Evolutionary conservation across 192 early-diverging fungal genomes (phyloP).

Genomic region (Coemansia sp.): DNA sequence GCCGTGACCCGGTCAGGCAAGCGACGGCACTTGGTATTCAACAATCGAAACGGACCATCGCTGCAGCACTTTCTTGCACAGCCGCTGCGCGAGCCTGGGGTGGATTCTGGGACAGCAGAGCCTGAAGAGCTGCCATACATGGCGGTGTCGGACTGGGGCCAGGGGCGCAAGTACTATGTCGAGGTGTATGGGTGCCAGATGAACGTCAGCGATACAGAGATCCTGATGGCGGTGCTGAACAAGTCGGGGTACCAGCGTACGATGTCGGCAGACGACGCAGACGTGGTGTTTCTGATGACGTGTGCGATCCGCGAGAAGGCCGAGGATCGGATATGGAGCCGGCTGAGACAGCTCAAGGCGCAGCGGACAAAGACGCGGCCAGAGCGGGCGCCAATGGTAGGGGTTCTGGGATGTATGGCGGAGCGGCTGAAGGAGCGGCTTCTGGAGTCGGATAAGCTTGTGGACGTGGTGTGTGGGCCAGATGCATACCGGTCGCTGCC

Average conservation of each 20-base stretch:
- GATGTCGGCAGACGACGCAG: slow-evolving; percentile 53
- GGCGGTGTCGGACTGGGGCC: slow-evolving; percentile 53
- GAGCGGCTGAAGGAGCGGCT: slow-evolving; percentile 71
- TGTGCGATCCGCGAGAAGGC: slow-evolving; percentile 80
- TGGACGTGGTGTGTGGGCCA: slow-evolving; percentile 75
- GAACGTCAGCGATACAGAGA: slow-evolving; percentile 80
- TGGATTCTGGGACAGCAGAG: neutral
- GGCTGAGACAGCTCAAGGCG: slow-evolving; percentile 58
- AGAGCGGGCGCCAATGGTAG: slow-evolving; percentile 63
- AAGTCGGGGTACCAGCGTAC: slow-evolving; percentile 66
- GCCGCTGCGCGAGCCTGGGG: slow-evolving; percentile 7
- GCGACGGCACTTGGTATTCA: slow-evolving; percentile 40
- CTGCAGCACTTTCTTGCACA: slow-evolving; percentile 52
- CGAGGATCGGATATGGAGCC: slow-evolving; percentile 69
- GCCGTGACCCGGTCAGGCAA: neutral
- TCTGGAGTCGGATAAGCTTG: slow-evolving; percentile 65
- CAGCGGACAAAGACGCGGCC: slow-evolving; percentile 56
- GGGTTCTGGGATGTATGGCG: slow-evolving; percentile 80
- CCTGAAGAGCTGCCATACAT: slow-evolving; percentile 46
- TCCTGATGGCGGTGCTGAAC: slow-evolving; percentile 70
- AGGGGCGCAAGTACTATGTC: slow-evolving; percentile 65
- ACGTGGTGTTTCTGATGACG: slow-evolving; percentile 73
- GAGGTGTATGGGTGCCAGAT: slow-evolving; percentile 84
- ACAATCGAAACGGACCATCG: slow-evolving; percentile 48
- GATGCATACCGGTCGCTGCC: slow-evolving; percentile 76